Conservation (phyloP, 2,329 filamentous ascomycete species). For the Scytalidium lignicola region DNA sequence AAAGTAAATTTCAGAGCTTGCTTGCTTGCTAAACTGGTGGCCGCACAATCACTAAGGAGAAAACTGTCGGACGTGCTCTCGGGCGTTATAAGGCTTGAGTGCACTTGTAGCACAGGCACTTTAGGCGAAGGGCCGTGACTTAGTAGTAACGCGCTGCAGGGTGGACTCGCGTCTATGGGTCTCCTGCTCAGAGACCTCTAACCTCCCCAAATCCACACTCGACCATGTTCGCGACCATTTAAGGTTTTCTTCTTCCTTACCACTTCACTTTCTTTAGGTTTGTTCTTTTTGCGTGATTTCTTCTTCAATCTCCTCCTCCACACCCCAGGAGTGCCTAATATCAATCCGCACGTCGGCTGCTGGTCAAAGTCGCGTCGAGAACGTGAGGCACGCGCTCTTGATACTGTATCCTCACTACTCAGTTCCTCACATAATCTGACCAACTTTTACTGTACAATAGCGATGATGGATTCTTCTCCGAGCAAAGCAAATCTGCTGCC, state of each 20-base stretch:
- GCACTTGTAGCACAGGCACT: not conserved
- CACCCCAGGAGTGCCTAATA: not conserved
- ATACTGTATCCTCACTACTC: constrained; percentile 13
- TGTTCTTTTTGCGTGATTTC: constrained; percentile 6
- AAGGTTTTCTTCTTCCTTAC: constrained; percentile 11
- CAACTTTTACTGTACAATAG: constrained; percentile 13
- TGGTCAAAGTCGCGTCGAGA: constrained; percentile 12
- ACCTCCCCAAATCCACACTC: constrained; percentile 1
- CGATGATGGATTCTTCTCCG: constrained; percentile 30
- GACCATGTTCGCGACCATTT: constrained; percentile 24
- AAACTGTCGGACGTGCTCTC: no score
- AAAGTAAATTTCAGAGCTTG: no score
- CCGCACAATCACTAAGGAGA: no score
- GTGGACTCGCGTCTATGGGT: not conserved
- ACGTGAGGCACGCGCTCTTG: constrained; percentile 9
- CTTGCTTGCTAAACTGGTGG: no score
- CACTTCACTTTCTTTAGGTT: constrained; percentile 5
- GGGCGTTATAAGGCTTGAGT: not conserved
- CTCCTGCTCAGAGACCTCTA: not conserved
- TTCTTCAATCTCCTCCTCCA: constrained; percentile 2
- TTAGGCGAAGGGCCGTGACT: not conserved
- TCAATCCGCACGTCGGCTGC: constrained; percentile 1
- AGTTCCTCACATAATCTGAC: constrained; percentile 8
- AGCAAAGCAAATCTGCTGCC: constrained; percentile 26
- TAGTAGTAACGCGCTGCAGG: not conserved